Evolutionary conservation across 805 yeast genomes (phyloP).

Genomic region (Nakazawaea anatomiae): DNA sequence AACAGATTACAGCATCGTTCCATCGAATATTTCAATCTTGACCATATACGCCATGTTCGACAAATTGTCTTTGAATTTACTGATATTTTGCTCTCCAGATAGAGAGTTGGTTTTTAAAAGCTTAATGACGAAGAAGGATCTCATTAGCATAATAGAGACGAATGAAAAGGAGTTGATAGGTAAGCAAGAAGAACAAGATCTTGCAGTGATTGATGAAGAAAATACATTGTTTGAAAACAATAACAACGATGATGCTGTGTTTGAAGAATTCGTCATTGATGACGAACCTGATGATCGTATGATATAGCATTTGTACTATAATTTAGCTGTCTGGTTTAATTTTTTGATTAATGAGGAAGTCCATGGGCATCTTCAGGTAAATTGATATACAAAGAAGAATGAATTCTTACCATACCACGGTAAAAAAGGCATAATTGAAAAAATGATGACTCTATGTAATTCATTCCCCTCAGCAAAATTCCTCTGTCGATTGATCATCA

Average conservation of each 20-base stretch:
- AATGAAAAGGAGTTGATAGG: constrained; percentile 1
- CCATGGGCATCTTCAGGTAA: too few species aligned
- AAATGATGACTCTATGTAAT: too few species aligned
- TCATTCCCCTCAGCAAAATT: too few species aligned
- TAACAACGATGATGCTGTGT: background rate
- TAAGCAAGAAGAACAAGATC: background rate
- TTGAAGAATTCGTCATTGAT: background rate
- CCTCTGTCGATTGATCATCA: too few species aligned
- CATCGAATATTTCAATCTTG: constrained; percentile 24
- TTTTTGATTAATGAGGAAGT: too few species aligned
- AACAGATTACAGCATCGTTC: constrained; percentile 20
- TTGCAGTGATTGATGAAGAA: background rate
- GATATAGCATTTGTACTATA: background rate
- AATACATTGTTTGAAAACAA: background rate
- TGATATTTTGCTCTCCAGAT: constrained; percentile 23
- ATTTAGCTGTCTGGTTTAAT: background rate
- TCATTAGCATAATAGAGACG: constrained; percentile 15
- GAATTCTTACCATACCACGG: too few species aligned
- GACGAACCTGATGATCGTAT: background rate
- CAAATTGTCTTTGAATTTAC: constrained; percentile 27
- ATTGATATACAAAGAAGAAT: too few species aligned
- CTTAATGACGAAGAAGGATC: constrained; percentile 27
- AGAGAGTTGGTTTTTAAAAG: constrained; percentile 26
- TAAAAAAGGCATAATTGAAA: too few species aligned
- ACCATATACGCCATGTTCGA: constrained; percentile 32